Evolutionary conservation across 495 filamentous ascomycete species (phyloP).

Genomic region (Aspergillus affinis): DNA sequence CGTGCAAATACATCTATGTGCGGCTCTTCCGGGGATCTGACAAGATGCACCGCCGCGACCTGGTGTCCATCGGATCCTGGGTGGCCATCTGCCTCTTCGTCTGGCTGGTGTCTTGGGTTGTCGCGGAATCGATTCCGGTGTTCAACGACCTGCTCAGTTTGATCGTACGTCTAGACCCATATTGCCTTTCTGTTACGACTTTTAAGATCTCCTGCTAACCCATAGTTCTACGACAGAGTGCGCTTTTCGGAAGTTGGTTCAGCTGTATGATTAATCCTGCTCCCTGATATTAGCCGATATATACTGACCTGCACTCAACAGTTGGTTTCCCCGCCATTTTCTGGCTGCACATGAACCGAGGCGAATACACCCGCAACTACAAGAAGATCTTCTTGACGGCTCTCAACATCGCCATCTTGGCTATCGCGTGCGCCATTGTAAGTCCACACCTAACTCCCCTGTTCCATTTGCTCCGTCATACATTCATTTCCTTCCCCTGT

Average conservation of each 20-base stretch:
- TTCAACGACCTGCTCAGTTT: slow-evolving; percentile 65
- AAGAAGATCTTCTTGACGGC: slow-evolving; percentile 35
- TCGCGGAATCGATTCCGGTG: slow-evolving; percentile 71
- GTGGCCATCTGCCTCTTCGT: slow-evolving; percentile 52
- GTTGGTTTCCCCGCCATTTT: slow-evolving; percentile 42
- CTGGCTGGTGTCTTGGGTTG: slow-evolving; percentile 66
- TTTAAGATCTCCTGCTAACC: slow-evolving; percentile 11
- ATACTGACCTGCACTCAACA: slow-evolving; percentile 2
- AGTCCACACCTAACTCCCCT: slow-evolving; percentile 10
- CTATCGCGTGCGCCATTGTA: slow-evolving; percentile 36
- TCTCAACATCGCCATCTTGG: slow-evolving; percentile 33
- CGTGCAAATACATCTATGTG: slow-evolving; percentile 64
- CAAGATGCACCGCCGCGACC: slow-evolving; percentile 56
- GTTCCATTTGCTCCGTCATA: not conserved
- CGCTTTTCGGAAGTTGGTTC: slow-evolving; percentile 43
- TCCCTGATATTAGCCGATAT: too few species aligned
- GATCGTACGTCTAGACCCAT: slow-evolving; percentile 30
- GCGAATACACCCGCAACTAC: slow-evolving; percentile 28
- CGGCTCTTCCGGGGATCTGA: slow-evolving; percentile 57
- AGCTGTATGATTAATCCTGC: slow-evolving; percentile 30
- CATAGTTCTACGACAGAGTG: slow-evolving; percentile 25
- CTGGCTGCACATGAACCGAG: slow-evolving; percentile 43
- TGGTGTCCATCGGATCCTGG: slow-evolving; percentile 53
- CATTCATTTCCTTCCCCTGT: too few species aligned
- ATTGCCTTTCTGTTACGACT: too few species aligned